Evolutionary conservation across 192 early-diverging fungal genomes (phyloP).

Genomic region (Endogone sp.): DNA sequence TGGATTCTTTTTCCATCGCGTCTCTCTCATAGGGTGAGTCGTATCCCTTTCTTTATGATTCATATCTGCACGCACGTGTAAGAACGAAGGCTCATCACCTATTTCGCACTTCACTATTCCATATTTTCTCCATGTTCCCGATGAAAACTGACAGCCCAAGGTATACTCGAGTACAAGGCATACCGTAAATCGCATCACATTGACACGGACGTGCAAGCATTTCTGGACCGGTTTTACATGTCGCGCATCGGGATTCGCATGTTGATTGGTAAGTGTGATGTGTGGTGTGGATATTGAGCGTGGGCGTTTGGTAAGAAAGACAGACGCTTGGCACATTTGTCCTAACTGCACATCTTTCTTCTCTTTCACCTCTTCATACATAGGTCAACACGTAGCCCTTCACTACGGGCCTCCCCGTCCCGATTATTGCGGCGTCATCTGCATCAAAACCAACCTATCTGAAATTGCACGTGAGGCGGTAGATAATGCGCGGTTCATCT

Average conservation of each 20-base stretch:
- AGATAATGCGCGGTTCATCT: conserved; percentile 86
- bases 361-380: too few species aligned
- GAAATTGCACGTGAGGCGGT: conserved; percentile 86
- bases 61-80: not conserved
- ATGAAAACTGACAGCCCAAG: conserved; percentile 62
- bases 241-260: conserved; percentile 98
- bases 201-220: conserved; percentile 79
- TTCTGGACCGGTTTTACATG: conserved; percentile 95
- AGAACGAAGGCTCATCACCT: not conserved
- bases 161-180: conserved; percentile 89
- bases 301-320: not conserved
- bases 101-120: not conserved
- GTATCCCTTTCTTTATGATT: too few species aligned
- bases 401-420: conserved; percentile 56
- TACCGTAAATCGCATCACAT: conserved; percentile 38
- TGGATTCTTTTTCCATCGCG: too few species aligned
- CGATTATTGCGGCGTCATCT: conserved; percentile 93
- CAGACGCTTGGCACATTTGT: too few species aligned
- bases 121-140: not conserved
- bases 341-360: too few species aligned
- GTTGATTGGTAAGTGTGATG: conserved; percentile 76
- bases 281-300: not conserved
- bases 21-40: too few species aligned
- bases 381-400: conserved; percentile 73
- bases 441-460: conserved; percentile 78